These are phyloP conservation scores for Hanseniaspora gamundiae DNA, from an alignment of 1,139 yeast genomes.

Conservation along the genomic window DNA sequence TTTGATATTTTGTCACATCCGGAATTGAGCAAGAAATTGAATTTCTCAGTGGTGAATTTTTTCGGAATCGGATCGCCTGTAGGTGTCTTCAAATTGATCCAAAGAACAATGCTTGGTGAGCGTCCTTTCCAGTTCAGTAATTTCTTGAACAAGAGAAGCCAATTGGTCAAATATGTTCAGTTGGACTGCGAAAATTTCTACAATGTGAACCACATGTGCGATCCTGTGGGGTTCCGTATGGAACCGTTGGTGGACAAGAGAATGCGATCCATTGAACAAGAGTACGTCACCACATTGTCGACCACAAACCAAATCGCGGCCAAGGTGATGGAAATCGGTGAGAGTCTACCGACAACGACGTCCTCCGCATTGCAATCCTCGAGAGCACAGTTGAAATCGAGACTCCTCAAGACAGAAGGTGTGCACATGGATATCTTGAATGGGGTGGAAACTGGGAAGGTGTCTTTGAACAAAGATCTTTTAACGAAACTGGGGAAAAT, in stretches of 20 bases:
- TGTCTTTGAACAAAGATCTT: constrained; percentile 18
- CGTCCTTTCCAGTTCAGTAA: constrained; percentile 8
- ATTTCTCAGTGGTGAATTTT: constrained; percentile 61
- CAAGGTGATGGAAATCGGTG: constrained; percentile 19
- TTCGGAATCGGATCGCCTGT: constrained; percentile 85
- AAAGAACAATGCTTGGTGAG: constrained; percentile 38
- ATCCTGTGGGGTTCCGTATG: constrained; percentile 75
- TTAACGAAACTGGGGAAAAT: constrained; percentile 30
- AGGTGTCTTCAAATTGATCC: constrained; percentile 69
- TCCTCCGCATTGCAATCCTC: not conserved
- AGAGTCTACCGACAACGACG: not conserved
- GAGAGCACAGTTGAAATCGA: not conserved
- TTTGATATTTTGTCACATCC: constrained; percentile 59
- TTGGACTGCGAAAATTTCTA: constrained; percentile 41
- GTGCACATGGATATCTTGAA: constrained; percentile 9
- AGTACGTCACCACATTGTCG: constrained; percentile 18
- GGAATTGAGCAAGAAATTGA: constrained; percentile 28
- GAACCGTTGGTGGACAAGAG: constrained; percentile 62
- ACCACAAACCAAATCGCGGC: constrained; percentile 17
- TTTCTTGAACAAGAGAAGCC: constrained; percentile 29
- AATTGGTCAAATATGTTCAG: constrained; percentile 14
- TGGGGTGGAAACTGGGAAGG: constrained; percentile 11
- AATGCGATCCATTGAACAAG: constrained; percentile 48
- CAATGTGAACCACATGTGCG: constrained; percentile 79
- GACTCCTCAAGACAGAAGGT: constrained; percentile 8